Conservation (phyloP, 2,329 filamentous ascomycete species). For the Aspergillus tubingensis region DNA sequence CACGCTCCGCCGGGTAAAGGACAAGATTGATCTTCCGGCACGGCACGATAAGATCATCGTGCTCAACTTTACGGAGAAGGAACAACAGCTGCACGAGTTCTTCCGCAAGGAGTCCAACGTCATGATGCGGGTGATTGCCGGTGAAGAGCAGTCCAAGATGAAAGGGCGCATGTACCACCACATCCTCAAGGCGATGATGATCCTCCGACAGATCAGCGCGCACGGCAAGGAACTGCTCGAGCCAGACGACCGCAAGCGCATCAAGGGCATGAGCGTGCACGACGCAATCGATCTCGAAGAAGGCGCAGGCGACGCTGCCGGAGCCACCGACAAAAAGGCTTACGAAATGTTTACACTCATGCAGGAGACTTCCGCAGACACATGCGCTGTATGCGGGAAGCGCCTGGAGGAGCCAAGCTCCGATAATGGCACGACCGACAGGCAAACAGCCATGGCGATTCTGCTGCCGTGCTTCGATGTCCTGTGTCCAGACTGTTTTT, state of each 20-base stretch:
- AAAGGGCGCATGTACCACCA: constrained; percentile 90
- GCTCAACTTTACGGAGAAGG: constrained; percentile 74
- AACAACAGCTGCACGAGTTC: constrained; percentile 76
- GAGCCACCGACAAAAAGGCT: constrained; percentile 68
- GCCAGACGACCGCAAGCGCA: constrained; percentile 75
- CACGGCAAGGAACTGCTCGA: constrained; percentile 90
- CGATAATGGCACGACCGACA: constrained; percentile 56
- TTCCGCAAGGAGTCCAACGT: constrained; percentile 81
- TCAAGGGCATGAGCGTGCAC: constrained; percentile 78
- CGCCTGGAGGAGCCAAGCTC: constrained; percentile 59
- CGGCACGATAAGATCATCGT: constrained; percentile 71
- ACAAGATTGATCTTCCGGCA: constrained; percentile 79
- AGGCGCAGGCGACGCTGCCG: constrained; percentile 62
- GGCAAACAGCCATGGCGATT: constrained; percentile 60
- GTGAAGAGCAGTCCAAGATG: constrained; percentile 65
- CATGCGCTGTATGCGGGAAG: constrained; percentile 69
- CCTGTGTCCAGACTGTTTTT: constrained; percentile 74
- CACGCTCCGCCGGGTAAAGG: constrained; percentile 86
- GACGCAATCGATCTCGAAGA: constrained; percentile 89
- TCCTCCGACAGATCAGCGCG: constrained; percentile 85
- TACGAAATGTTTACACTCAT: constrained; percentile 85
- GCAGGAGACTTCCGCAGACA: constrained; percentile 75
- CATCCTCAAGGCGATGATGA: constrained; percentile 86
- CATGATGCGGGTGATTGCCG: constrained; percentile 73
- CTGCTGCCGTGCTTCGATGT: constrained; percentile 89